phyloP scores from a whole-genome alignment of 1,284 basidiomycete species.

The Volvariella volvacea region DNA sequence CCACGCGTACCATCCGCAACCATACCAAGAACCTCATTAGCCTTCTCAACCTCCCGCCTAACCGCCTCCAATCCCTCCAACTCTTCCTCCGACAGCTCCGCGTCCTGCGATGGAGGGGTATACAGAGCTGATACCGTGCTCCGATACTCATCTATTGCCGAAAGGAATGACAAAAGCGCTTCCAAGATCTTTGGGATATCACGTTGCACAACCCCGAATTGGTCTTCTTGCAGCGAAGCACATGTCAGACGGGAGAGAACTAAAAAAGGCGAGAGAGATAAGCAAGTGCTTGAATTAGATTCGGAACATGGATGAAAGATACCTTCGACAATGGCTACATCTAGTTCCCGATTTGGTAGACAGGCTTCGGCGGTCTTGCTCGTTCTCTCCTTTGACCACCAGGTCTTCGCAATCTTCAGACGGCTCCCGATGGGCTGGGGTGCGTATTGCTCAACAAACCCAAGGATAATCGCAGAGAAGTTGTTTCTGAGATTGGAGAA shows the following conservation, averaged over 20 bases:
- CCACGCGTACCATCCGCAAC: conserved; percentile 51
- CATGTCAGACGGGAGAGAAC: conserved; percentile 66
- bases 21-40: conserved; percentile 47
- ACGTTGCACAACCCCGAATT: conserved; percentile 75
- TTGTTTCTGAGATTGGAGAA: neutral
- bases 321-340: conserved; percentile 56
- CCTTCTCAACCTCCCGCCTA: conserved; percentile 39
- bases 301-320: conserved; percentile 11
- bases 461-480: neutral
- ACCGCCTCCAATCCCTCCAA: conserved; percentile 25
- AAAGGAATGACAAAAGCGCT: conserved; percentile 61
- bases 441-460: conserved; percentile 12
- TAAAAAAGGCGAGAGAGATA: conserved; percentile 27
- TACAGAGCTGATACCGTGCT: conserved; percentile 29
- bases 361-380: conserved; percentile 45
- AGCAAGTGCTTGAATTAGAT: conserved; percentile 1
- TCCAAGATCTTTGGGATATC: conserved; percentile 79
- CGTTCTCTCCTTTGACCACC: conserved; percentile 55
- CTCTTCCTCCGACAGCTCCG: conserved; percentile 20
- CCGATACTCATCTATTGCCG: conserved; percentile 59
- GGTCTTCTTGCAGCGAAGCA: conserved; percentile 72
- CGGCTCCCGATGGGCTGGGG: conserved; percentile 25
- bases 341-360: conserved; percentile 53
- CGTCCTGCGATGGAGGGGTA: conserved; percentile 9
- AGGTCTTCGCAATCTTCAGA: conserved; percentile 22